Base-by-base conservation (phyloP, 441 rosid species). In the Jatropha multifida region DNA sequence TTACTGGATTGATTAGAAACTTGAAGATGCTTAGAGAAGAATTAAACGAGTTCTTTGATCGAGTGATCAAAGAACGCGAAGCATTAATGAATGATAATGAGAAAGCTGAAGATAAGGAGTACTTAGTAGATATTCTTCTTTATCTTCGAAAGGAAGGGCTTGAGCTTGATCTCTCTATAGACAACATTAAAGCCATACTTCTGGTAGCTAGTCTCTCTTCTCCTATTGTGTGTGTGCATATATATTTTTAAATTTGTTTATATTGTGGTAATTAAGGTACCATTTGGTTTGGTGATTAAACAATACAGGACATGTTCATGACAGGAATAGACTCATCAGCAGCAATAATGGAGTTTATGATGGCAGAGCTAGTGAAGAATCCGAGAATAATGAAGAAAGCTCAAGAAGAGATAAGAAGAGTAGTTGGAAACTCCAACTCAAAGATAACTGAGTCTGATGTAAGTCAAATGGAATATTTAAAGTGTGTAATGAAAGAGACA, bases 351-450 rank as follows among this genome's bases (percentile, higher is more conserved):
- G 83, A 83, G 61, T 81, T 85, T 83, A 65, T 37, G 20, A 83
- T 83, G 86, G 62, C 80, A 0, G 84, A 78, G 59, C 76, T 83
- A 18, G 23, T 83, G 48, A 81, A 59, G 2, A 69, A 80, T 60
- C 76, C 79, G 7, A 41, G n/a, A 12, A 56, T 73, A 18, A 71
- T 76, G 82, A 51, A 76, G 63, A 81, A 78, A 70, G 81, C 74
- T 2, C 80, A 63, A 59, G 69, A 65, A 62, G 56, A 46, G 75
- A 7, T 26, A 68, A 68, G 58, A 27, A 49, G n/a, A 5, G 40
- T 3, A 37, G 18, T 27, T 23, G 27, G 51, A 42, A 5, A 8
- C 15, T 4, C 5, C 55, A 51, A 51, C 3, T 13, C 55, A 51
- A 51, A 51, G 17, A 51, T 51, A 51, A 68, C 59, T 2, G 58